Percentiles rank a stretch among this genome's conserved stretches.
phyloP scores from a whole-genome alignment of 2,329 filamentous ascomycete genomes.

The Aspergillus bombycis region DNA sequence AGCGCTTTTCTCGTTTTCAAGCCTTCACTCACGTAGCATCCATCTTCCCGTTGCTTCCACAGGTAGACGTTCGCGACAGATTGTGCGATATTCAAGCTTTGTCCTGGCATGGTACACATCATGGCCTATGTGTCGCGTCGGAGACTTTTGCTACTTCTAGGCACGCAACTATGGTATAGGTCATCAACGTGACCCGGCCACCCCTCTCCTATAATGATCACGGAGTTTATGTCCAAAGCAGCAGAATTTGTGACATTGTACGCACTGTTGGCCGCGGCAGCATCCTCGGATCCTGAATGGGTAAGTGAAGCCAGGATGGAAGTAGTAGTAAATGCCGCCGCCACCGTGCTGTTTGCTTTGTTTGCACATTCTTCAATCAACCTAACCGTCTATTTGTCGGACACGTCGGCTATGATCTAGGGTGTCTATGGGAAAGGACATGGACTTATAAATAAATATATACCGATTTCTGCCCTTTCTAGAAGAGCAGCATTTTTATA shows the following conservation, averaged over 20 bases:
- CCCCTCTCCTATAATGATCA: not conserved
- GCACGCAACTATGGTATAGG: not conserved
- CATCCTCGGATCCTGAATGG: not conserved
- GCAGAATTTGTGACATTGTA: not conserved
- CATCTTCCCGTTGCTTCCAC: not conserved
- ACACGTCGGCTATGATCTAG: too few species aligned
- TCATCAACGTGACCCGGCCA: not conserved
- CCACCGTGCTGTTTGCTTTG: not conserved
- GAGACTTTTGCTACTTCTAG: not conserved
- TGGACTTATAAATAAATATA: too few species aligned
- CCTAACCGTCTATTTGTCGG: too few species aligned
- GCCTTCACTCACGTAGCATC: not conserved
- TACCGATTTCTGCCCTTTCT: too few species aligned
- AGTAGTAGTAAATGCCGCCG: not conserved
- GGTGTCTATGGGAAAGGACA: too few species aligned
- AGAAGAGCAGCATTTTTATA: too few species aligned
- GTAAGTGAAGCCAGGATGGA: not conserved
- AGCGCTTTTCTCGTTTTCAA: not conserved
- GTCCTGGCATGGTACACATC: not conserved
- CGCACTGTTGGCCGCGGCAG: not conserved
- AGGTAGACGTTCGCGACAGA: not conserved
- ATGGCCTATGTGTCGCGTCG: not conserved
- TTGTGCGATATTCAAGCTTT: not conserved
- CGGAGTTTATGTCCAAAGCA: not conserved
- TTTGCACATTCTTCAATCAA: not conserved